These are phyloP conservation scores for Amphirosellinia nigrospora DNA, from an alignment of 495 filamentous ascomycete species.

Conservation along the genomic window DNA sequence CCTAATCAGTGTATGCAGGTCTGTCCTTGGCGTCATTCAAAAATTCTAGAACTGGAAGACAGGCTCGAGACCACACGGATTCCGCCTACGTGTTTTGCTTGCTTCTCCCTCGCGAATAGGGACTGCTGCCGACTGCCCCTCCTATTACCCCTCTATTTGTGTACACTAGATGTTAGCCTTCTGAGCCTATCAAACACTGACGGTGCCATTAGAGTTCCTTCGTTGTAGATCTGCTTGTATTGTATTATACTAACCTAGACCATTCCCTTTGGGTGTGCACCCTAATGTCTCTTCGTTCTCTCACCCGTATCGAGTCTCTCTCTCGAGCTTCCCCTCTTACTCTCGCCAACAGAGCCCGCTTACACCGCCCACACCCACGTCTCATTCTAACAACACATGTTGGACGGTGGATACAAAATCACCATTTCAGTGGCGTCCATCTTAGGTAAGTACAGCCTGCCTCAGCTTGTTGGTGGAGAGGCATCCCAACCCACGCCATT, in stretches of 20 bases:
- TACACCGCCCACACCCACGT: conserved; percentile 26
- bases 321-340: conserved; percentile 34
- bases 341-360: conserved; percentile 30
- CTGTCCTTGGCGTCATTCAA: conserved; percentile 14
- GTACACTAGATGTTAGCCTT: conserved; percentile 23
- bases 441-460: conserved; percentile 35
- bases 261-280: conserved; percentile 1
- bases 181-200: conserved; percentile 8
- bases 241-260: conserved; percentile 22
- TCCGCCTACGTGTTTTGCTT: not conserved
- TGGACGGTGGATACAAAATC: conserved; percentile 35
- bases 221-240: conserved; percentile 16
- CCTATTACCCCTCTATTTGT: conserved; percentile 28
- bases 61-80: conserved; percentile 2
- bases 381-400: conserved; percentile 12
- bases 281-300: conserved; percentile 33
- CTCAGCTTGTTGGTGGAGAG: conserved; percentile 24
- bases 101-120: conserved; percentile 27
- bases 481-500: not conserved
- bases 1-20: conserved; percentile 18
- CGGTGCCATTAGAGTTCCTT: conserved; percentile 26
- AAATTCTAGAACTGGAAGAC: conserved; percentile 3
- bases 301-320: conserved; percentile 34
- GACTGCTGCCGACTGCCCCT: conserved; percentile 31
- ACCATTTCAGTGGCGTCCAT: conserved; percentile 31